A percentile compares a stretch with the other conserved stretches of the same genome.
Evolutionary conservation across 768 basidiomycete genomes (phyloP).

Genomic region (Termitomyces sp.): DNA sequence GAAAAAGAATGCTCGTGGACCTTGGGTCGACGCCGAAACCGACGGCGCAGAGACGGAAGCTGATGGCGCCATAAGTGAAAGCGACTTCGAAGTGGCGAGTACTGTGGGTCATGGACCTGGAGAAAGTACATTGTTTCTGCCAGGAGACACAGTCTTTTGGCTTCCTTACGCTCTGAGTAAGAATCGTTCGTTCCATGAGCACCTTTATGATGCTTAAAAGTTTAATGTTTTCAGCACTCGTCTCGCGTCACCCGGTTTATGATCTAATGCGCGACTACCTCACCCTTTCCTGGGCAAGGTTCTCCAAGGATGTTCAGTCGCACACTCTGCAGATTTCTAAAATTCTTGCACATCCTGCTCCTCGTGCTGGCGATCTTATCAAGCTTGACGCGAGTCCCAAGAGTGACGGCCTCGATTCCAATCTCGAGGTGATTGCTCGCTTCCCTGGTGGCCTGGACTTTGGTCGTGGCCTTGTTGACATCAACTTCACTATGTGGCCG

Average conservation of each 20-base stretch:
- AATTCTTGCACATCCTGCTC: slow-evolving; percentile 83
- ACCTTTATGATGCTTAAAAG: slow-evolving; percentile 8
- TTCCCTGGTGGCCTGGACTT: slow-evolving; percentile 95
- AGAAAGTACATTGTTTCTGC: slow-evolving; percentile 85
- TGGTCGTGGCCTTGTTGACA: slow-evolving; percentile 85
- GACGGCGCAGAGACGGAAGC: slow-evolving; percentile 73
- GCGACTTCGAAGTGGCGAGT: slow-evolving; percentile 81
- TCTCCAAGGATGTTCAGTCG: slow-evolving; percentile 90
- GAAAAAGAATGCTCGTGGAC: slow-evolving; percentile 59
- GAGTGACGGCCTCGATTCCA: slow-evolving; percentile 46
- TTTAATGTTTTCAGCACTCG: slow-evolving; percentile 52
- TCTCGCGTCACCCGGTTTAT: slow-evolving; percentile 91
- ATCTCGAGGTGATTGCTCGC: slow-evolving; percentile 80
- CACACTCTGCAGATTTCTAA: slow-evolving; percentile 90
- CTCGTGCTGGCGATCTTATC: slow-evolving; percentile 82
- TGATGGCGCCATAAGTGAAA: slow-evolving; percentile 77
- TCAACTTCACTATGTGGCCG: slow-evolving; percentile 97
- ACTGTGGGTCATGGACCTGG: slow-evolving; percentile 80
- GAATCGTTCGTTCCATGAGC: slow-evolving; percentile 23
- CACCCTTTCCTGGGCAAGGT: slow-evolving; percentile 92
- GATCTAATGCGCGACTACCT: slow-evolving; percentile 95
- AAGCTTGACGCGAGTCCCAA: slow-evolving; percentile 80
- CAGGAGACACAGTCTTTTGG: slow-evolving; percentile 92
- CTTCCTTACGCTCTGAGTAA: slow-evolving; percentile 88
- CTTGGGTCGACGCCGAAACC: slow-evolving; percentile 72